Evolutionary conservation across 345 rosid species (phyloP).

Genomic region (Populus simonii): DNA sequence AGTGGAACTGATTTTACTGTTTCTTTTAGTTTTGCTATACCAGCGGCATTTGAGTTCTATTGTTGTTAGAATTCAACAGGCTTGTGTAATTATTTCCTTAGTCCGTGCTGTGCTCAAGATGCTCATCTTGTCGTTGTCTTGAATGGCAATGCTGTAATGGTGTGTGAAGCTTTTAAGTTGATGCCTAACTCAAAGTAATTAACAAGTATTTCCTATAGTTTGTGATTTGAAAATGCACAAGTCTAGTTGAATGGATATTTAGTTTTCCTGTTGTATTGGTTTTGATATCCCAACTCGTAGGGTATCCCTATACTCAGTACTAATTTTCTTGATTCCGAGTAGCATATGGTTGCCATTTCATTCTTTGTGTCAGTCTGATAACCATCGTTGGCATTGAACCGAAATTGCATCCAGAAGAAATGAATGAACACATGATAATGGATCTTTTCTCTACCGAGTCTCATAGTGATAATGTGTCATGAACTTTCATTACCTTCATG

Average conservation of each 20-base stretch:
- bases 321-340: background rate
- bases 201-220: background rate
- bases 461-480: background rate
- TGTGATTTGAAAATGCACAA: background rate
- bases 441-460: background rate
- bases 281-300: background rate
- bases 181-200: background rate
- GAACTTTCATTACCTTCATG: background rate
- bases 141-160: background rate
- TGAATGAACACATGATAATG: conserved; percentile 1
- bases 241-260: background rate
- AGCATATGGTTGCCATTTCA: background rate
- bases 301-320: background rate
- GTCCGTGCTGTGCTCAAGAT: background rate
- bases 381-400: background rate
- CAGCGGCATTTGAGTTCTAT: background rate
- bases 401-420: background rate
- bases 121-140: background rate
- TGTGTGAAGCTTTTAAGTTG: conserved; percentile 2
- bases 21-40: background rate
- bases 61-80: background rate
- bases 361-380: background rate
- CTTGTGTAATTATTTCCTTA: background rate
- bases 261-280: background rate
- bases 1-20: background rate